Conservation (phyloP, 1,284 basidiomycete species). For the Cutaneotrichosporon sp. region DNA sequence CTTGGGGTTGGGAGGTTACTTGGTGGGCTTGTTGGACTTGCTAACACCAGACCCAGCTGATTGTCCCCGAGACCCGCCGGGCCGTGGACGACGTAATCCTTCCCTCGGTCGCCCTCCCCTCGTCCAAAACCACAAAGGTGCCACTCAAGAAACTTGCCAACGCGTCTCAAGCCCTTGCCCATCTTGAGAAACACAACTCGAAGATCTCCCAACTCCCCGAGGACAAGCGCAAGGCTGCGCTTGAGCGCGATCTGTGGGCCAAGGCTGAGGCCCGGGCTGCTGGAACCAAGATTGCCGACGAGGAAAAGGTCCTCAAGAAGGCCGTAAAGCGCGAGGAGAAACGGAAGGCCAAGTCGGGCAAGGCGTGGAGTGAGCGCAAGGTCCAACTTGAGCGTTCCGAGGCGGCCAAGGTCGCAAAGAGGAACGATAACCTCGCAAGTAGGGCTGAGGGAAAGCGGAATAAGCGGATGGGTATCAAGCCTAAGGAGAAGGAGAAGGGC, state of each 20-base stretch:
- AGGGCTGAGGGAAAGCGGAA: conserved; percentile 75
- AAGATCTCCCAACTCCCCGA: conserved; percentile 70
- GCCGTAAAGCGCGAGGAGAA: conserved; percentile 86
- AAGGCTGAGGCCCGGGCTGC: conserved; percentile 80
- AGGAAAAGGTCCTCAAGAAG: conserved; percentile 78
- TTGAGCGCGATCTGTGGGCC: conserved; percentile 78
- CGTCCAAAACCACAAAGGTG: conserved; percentile 55
- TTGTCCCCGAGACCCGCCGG: conserved; percentile 58
- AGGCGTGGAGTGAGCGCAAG: conserved; percentile 82
- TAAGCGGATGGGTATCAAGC: conserved; percentile 65
- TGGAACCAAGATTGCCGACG: conserved; percentile 82
- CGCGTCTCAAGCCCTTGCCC: conserved; percentile 75
- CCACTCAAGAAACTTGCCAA: conserved; percentile 63
- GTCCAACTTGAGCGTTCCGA: conserved; percentile 68
- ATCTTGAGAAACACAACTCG: conserved; percentile 70
- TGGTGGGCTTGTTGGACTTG: neutral
- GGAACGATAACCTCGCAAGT: conserved; percentile 79
- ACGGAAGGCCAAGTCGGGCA: conserved; percentile 75
- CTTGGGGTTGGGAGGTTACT: neutral
- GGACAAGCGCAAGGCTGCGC: conserved; percentile 71
- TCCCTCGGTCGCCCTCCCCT: conserved; percentile 60
- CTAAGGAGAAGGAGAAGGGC: conserved; percentile 49
- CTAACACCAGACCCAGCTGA: conserved; percentile 63
- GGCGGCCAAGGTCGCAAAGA: conserved; percentile 81
- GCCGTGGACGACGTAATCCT: conserved; percentile 63